Evolutionary conservation across 1,284 basidiomycete species (phyloP).

Genomic region (Vanrija pseudolonga): DNA sequence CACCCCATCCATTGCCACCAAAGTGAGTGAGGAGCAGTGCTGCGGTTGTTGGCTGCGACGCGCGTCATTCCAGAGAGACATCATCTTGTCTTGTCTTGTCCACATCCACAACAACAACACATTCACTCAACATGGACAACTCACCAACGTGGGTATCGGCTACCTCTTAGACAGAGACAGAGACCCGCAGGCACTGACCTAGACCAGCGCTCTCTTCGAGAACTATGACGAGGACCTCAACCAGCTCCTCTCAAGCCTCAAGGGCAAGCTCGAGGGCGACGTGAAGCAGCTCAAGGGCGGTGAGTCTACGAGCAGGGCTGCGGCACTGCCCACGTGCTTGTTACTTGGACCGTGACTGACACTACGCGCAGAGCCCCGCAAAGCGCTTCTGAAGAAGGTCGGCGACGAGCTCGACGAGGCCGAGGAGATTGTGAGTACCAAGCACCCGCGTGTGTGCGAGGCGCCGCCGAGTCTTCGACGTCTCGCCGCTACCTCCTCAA

Average conservation of each 20-base stretch:
- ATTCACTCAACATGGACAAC: conserved; percentile 42
- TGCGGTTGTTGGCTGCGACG: too few relatives aligned
- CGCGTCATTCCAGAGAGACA: conserved; percentile 3
- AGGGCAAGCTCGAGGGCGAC: conserved; percentile 45
- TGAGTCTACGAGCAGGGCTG: conserved; percentile 19
- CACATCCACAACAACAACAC: neutral
- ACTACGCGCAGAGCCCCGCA: conserved; percentile 66
- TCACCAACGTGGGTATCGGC: conserved; percentile 45
- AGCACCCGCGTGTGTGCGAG: too few relatives aligned
- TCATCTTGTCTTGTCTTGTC: neutral
- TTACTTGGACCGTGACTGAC: neutral
- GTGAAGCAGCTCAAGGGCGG: conserved; percentile 46
- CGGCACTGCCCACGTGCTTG: too few relatives aligned
- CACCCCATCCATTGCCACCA: neutral
- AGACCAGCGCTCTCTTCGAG: conserved; percentile 46
- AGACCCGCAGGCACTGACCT: neutral
- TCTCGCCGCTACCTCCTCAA: neutral
- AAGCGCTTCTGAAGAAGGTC: conserved; percentile 74
- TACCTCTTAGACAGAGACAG: neutral
- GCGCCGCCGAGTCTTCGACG: neutral
- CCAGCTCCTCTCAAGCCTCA: conserved; percentile 41
- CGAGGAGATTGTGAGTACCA: conserved; percentile 77
- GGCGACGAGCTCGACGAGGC: conserved; percentile 98
- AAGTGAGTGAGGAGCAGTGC: too few relatives aligned
- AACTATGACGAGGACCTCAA: conserved; percentile 51